Evolutionary conservation across 441 rosid genomes (phyloP), one percentile per base, ranked within the genome.

Genomic region (Syzygium malaccense): DNA sequence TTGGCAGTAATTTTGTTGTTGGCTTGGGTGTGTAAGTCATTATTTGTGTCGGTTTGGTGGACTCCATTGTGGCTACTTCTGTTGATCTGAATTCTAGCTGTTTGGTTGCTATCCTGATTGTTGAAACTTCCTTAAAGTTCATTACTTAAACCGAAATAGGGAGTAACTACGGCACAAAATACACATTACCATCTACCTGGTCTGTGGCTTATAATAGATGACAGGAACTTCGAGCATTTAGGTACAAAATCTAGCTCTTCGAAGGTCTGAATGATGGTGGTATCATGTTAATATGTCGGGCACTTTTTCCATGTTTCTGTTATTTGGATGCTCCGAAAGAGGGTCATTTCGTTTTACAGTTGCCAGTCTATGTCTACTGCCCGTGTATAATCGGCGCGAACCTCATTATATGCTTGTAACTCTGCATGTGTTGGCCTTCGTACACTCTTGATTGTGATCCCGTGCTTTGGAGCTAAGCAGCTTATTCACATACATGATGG

Each of bases 21-120:
- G 86, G 90, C 90, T 88, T 86, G 89, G 5, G 92, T 86, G 86
- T 90, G 91, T 87, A 89, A 90, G 92, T 91, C 87, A 86, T 85
- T 87, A 85, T 90, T 90, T 89, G 91, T 92, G 88, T 91, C 88
- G 90, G 93, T 90, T 88, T 91, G 92, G 90, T 89, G 92, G 78
- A 75, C 83, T 75, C 14, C 53, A 41, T 13, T 6, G 51, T 75
- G 83, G 53, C 53, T 75, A 45, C 83, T 75, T 75, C 26, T 75
- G n/a, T 75, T 75, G 53, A 48, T 41, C 18, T 75, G 53, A 41
- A 75, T 41, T 75, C 83, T 48, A 41, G 83, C 83, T 75, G 53
- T 41, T 75, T 75, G 51, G 83, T 26, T 75, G n/a, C 51, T 23
- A 25, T 41, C n/a, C 49, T 71, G n/a, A 12, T 37, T 20, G 83